Conservation (phyloP, 208 protist genomes). For the Tetramitus jugosus region DNA sequence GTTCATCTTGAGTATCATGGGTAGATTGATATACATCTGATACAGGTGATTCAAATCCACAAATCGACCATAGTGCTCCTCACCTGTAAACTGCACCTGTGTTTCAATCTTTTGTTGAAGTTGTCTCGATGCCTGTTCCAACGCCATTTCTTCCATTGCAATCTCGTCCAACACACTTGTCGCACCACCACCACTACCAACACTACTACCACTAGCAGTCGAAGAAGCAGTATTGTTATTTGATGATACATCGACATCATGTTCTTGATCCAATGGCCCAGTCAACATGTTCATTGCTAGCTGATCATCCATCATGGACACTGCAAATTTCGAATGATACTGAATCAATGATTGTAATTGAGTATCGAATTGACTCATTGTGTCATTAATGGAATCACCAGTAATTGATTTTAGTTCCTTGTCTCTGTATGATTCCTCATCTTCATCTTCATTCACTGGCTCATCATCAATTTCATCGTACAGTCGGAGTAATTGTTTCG, state of each 20-base stretch:
- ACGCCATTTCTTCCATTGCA: too few species aligned
- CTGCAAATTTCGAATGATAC: constrained; percentile 29
- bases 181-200: too few species aligned
- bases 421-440: background rate
- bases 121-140: too few species aligned
- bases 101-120: constrained; percentile 24
- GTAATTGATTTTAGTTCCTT: background rate
- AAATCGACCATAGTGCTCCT: constrained; percentile 33
- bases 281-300: background rate
- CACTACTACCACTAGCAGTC: too few species aligned
- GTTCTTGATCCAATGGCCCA: background rate
- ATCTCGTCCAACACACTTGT: too few species aligned
- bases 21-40: constrained; percentile 33
- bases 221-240: too few species aligned
- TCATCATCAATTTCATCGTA: background rate
- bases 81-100: constrained; percentile 35
- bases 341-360: constrained; percentile 36
- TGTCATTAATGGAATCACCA: background rate
- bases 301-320: background rate
- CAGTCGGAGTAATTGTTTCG: background rate
- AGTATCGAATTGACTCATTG: background rate
- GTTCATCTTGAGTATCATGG: background rate
- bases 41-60: constrained; percentile 36
- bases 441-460: background rate
- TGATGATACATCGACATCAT: background rate